Evolutionary conservation across 2,329 filamentous ascomycete genomes (phyloP).

Genomic region (Westerdykella ornata): DNA sequence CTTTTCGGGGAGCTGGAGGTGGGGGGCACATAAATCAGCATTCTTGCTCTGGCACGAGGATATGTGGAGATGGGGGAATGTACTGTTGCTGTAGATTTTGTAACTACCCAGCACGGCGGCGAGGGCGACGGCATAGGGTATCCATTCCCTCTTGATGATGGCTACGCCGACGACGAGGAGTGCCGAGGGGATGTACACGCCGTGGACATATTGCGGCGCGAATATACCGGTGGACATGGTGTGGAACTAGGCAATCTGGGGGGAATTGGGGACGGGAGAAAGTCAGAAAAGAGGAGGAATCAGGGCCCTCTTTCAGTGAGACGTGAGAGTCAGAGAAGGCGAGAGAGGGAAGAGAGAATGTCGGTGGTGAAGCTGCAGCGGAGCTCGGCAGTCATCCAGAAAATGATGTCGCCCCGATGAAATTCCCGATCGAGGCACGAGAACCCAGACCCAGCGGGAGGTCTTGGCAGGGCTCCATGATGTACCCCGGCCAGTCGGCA

Average conservation of each 20-base stretch:
- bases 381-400: no score
- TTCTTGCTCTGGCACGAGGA: slow-evolving; percentile 1
- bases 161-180: slow-evolving; percentile 69
- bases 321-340: not conserved
- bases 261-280: not conserved
- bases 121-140: slow-evolving; percentile 61
- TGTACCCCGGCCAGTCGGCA: no score
- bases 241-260: not conserved
- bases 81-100: slow-evolving; percentile 67
- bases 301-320: not conserved
- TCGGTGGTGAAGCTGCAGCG: no score
- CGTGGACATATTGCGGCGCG: slow-evolving; percentile 63
- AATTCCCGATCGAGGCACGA: no score
- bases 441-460: no score
- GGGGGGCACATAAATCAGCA: not conserved
- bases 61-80: slow-evolving; percentile 4
- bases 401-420: no score
- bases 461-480: no score
- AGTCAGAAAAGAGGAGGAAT: not conserved
- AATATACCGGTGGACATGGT: slow-evolving; percentile 14
- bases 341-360: no score
- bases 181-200: slow-evolving; percentile 75
- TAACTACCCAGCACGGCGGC: slow-evolving; percentile 60
- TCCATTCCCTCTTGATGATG: slow-evolving; percentile 67
- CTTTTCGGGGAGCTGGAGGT: slow-evolving; percentile 62